phyloP scores from a whole-genome alignment of 2,329 filamentous ascomycete species.

The Juglanconis sp. region DNA sequence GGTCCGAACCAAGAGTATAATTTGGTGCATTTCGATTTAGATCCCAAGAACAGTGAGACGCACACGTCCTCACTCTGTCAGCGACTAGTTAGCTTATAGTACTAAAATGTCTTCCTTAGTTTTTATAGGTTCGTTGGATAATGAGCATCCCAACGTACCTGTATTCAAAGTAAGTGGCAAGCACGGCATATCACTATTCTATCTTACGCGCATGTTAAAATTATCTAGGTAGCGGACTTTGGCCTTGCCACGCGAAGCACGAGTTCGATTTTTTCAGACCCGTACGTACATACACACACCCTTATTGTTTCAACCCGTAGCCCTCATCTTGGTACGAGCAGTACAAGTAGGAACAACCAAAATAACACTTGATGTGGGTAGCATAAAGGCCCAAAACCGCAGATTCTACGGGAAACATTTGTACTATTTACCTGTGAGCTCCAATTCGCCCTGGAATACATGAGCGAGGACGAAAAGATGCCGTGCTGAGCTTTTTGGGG shows the following conservation, averaged over 20 bases:
- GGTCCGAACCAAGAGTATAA: background rate
- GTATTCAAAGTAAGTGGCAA: too few species aligned
- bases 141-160: background rate
- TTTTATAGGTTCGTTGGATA: too few species aligned
- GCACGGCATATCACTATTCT: background rate
- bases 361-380: background rate
- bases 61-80: background rate
- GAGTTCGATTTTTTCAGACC: background rate
- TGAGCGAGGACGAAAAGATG: background rate
- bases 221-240: background rate
- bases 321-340: background rate
- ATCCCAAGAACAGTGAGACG: background rate
- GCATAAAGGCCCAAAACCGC: too few species aligned
- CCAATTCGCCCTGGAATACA: too few species aligned
- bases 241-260: background rate
- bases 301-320: background rate
- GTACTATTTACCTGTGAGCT: too few species aligned
- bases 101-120: background rate
- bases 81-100: background rate
- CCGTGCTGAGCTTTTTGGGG: background rate
- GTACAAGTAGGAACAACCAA: background rate
- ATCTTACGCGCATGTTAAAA: background rate
- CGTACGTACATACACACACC: background rate
- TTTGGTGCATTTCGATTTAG: background rate
- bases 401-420: background rate